Base-by-base conservation (phyloP, 2,329 filamentous ascomycete genomes). In the Chrysoporthe cubensis region DNA sequence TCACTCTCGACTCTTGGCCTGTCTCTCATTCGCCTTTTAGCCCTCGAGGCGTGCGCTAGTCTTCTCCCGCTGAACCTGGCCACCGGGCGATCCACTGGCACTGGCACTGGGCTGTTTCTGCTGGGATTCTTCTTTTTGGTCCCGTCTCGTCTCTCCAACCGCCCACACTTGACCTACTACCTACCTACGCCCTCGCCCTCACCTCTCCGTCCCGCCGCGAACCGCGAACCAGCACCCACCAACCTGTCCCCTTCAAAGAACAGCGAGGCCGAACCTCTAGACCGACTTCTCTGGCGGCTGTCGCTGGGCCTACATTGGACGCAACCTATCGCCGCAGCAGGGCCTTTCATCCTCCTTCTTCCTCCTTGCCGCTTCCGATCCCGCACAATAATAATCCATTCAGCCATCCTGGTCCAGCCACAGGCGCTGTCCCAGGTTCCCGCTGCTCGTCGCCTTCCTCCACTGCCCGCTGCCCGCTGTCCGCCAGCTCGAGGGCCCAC, bases 121-220 rank as follows among this genome's bases (percentile, higher is more conserved):
- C 43, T 50, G 60, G 42, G 54, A 5, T 34, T 54, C 46, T 21
- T 52, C 18, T 7, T 37, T 52, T 42, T 26, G 26, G 52, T 44
- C 11, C 52, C 54, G 62, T 64, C 62, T 59, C 26, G 52, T 59
- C 62, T 64, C 50, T 64, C 26, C 52, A 65, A 50, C 52, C 62
- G 42, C 52, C 32, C 26, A 26, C 16, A 37, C 40, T 16, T 44
- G 16, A 57, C 56, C 34, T 58, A 21, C 56, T 37, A 40, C 40
- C 57, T 42, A 26, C 57, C 18, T 26, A 26, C 37, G 14, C 32
- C 34, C n/a, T 14, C 50, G 21, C 50, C 16, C 21, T 34, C 48
- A 34, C 21, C 26, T 43, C 34, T 44, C 37, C 21, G 21, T 42
- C 13, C 34, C n/a, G 42, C 37, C n/a, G 50, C 32, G 50, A 54